phyloP scores from a whole-genome alignment of 306 rosid genomes.

The Glycine soja region DNA sequence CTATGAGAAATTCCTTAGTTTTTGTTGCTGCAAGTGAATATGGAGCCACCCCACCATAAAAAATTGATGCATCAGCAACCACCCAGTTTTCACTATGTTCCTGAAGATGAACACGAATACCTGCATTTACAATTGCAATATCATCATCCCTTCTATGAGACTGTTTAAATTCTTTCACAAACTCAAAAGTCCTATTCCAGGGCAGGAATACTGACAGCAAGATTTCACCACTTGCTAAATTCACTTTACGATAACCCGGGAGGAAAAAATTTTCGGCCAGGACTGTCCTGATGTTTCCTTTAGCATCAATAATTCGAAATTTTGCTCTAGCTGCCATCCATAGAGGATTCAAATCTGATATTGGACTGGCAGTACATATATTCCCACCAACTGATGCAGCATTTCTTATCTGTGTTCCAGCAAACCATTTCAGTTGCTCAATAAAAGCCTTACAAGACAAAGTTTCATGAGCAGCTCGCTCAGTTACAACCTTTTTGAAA shows the following conservation, averaged over 20 bases:
- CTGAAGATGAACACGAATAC: conserved; percentile 80
- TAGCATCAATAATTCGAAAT: conserved; percentile 74
- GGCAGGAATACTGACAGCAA: conserved; percentile 88
- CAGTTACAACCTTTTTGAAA: conserved; percentile 63
- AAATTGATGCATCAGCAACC: conserved; percentile 82
- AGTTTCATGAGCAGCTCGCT: conserved; percentile 76
- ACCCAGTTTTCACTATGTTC: conserved; percentile 60
- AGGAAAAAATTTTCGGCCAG: conserved; percentile 81
- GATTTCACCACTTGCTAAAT: conserved; percentile 76
- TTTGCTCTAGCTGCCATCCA: conserved; percentile 91
- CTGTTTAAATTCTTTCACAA: conserved; percentile 91
- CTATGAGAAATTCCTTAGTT: conserved; percentile 74
- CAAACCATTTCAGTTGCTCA: conserved; percentile 98
- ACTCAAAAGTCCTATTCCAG: conserved; percentile 87
- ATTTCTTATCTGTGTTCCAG: conserved; percentile 92
- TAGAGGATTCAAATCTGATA: conserved; percentile 95
- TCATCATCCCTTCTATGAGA: conserved; percentile 98
- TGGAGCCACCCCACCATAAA: conserved; percentile 96
- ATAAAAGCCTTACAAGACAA: conserved; percentile 77
- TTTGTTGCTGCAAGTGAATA: conserved; percentile 70
- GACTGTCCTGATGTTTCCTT: conserved; percentile 70
- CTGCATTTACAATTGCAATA: conserved; percentile 95
- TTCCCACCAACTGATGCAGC: conserved; percentile 95
- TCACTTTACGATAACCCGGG: conserved; percentile 84
- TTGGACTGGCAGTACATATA: conserved; percentile 97